Evolutionary conservation across 176 grass and related monocot species (phyloP), one percentile per base, ranked within the genome.

Genomic region (Oryza glaberrima): DNA sequence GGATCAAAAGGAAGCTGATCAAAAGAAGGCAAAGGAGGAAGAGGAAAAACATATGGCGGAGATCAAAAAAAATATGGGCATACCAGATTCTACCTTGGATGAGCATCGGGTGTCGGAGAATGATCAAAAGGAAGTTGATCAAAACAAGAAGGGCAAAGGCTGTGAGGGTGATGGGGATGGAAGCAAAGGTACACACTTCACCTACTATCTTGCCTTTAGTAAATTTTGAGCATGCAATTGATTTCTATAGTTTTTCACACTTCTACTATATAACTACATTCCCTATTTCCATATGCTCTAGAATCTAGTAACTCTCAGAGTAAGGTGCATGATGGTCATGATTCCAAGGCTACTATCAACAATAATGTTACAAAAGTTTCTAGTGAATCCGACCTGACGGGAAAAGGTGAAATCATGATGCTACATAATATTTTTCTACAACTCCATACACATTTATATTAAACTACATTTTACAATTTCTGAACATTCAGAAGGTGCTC

Each of bases 101-200:
- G 25, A 82, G 38, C 17, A 90, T 40, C 79, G 83, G 6, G 67
- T 85, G 60, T 90, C 83, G 88, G 25, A 70, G 15, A 82, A 41
- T 30, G 35, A 36, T 36, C 35, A 3, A 36, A 36, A 4, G 35
- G 85, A 87, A 86, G 43, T 1, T 11, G 43, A 10, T 44, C 9
- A 2, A 44, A 10, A 44, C 43, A 44, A 44, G 9, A 10, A 44
- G 43, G 2, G 10, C 10, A 9, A 44, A 44, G 43, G 9, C 8
- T 44, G 11, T 44, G 43, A 44, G 43, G 9, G 43, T 2, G 43
- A 44, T 7, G 63, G 26, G 0, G 1, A 48, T 6, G 30, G 61
- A 11, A 64, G 52, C 16, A 76, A 76, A 17, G 70, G 65, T 81
- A 67, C 0, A 22, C 38, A 17, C 6, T 14, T 79, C 23, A 30